A percentile compares a stretch with the other conserved stretches of the same genome.
Evolutionary conservation across 106 monocot species (phyloP).

Genomic region (Acorus gramineus): DNA sequence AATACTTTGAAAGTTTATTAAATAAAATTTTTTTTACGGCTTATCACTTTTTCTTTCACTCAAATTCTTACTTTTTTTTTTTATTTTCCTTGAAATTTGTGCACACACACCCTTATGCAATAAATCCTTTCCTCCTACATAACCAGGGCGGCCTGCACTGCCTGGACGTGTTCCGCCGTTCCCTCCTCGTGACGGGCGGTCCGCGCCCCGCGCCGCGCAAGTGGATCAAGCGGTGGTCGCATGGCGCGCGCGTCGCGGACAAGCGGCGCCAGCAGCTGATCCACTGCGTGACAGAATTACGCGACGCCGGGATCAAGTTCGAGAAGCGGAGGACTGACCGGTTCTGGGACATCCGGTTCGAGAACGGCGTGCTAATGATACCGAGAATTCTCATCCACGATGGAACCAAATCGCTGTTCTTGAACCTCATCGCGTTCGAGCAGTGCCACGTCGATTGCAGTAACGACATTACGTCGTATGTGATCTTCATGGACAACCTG

Average conservation of each 20-base stretch:
- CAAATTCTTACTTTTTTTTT: no score
- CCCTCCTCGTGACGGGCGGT: slow-evolving; percentile 42
- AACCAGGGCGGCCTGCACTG: slow-evolving; percentile 39
- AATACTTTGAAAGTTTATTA: no score
- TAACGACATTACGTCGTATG: slow-evolving; percentile 67
- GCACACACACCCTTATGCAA: no score
- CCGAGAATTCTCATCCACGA: slow-evolving; percentile 64
- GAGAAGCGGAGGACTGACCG: slow-evolving; percentile 36
- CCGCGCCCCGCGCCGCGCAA: slow-evolving; percentile 20
- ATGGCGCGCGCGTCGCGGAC: slow-evolving; percentile 35
- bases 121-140: no score
- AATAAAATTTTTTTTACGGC: no score
- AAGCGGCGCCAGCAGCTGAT: slow-evolving; percentile 63
- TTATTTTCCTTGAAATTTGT: no score
- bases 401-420: slow-evolving; percentile 59
- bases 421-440: slow-evolving; percentile 86
- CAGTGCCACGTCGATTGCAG: slow-evolving; percentile 53
- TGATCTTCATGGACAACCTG: slow-evolving; percentile 76
- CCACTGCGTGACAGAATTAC: slow-evolving; percentile 63
- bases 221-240: slow-evolving; percentile 38
- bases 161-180: slow-evolving; percentile 63
- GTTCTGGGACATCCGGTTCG: slow-evolving; percentile 68
- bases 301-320: slow-evolving; percentile 59
- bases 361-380: slow-evolving; percentile 41
- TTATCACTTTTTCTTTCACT: no score